phyloP scores from a whole-genome alignment of 495 filamentous ascomycete species.

The Extremus antarcticus region DNA sequence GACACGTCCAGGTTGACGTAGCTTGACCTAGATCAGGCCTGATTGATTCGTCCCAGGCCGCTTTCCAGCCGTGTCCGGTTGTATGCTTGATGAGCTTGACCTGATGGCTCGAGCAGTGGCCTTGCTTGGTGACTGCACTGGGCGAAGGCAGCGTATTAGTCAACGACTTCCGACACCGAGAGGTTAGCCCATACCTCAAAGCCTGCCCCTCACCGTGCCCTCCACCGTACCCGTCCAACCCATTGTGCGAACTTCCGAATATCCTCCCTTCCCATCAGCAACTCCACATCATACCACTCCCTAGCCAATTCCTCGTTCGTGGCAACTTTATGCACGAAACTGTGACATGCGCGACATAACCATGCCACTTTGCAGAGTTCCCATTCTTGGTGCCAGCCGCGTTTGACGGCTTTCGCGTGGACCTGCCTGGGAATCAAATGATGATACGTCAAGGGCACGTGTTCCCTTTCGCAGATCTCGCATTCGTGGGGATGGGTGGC shows the following conservation, averaged over 20 bases:
- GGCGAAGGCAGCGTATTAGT: no score
- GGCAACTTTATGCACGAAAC: constrained; percentile 67
- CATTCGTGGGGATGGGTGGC: constrained; percentile 49
- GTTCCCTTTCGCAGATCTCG: constrained; percentile 71
- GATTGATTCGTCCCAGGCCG: no score
- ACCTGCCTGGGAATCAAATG: constrained; percentile 69
- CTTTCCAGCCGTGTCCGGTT: no score
- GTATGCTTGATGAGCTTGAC: no score
- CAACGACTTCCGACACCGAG: no score
- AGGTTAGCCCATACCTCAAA: no score
- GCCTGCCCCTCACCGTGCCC: constrained; percentile 16
- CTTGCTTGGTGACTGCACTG: no score
- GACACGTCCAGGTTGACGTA: no score
- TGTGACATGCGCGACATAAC: constrained; percentile 82
- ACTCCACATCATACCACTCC: constrained; percentile 61
- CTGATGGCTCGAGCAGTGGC: no score
- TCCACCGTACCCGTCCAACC: constrained; percentile 39
- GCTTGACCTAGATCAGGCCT: no score
- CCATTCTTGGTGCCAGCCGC: constrained; percentile 71
- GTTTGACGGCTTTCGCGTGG: constrained; percentile 67
- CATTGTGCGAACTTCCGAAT: constrained; percentile 54
- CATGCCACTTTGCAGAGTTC: constrained; percentile 73
- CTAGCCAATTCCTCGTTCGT: constrained; percentile 60
- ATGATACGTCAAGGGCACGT: constrained; percentile 66
- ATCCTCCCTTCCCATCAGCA: constrained; percentile 59